A percentile compares a stretch with the other conserved stretches of the same genome.
phyloP scores from a whole-genome alignment of 805 yeast species.

The Kluyveromyces siamensis region DNA sequence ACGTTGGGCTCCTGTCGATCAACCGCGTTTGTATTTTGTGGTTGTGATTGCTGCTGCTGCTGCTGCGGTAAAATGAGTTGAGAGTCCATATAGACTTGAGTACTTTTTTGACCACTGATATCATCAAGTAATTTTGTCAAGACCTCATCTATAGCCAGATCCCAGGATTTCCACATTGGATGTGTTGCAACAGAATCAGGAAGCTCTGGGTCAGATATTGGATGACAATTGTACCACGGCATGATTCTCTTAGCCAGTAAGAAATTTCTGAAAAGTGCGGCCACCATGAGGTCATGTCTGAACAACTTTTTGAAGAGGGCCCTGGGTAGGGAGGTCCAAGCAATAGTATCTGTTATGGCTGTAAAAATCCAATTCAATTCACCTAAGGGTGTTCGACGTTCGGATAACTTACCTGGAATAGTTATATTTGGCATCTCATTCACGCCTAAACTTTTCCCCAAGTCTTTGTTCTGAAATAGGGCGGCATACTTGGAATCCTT shows the following conservation, averaged over 20 bases:
- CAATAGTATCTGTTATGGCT: conserved; percentile 95
- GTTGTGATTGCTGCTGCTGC: conserved; percentile 8
- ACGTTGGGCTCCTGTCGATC: conserved; percentile 5
- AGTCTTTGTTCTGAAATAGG: conserved; percentile 29
- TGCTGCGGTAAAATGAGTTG: conserved; percentile 20
- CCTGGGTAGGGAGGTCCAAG: conserved; percentile 88
- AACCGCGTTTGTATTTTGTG: conserved; percentile 12
- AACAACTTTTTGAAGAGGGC: conserved; percentile 83
- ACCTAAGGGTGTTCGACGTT: conserved; percentile 90
- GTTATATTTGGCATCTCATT: conserved; percentile 35
- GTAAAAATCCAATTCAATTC: conserved; percentile 97
- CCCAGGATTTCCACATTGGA: conserved; percentile 98
- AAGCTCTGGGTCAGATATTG: conserved; percentile 85
- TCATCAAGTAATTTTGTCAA: conserved; percentile 56
- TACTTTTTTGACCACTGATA: conserved; percentile 27
- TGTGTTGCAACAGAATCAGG: conserved; percentile 77
- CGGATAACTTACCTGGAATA: conserved; percentile 87
- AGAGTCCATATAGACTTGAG: conserved; percentile 18
- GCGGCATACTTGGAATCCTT: conserved; percentile 35
- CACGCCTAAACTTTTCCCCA: conserved; percentile 13
- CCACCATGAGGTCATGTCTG: conserved; percentile 93
- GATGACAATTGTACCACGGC: conserved; percentile 90
- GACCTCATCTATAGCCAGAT: conserved; percentile 91
- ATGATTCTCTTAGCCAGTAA: conserved; percentile 84
- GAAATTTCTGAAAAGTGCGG: conserved; percentile 90